Evolutionary conservation across 1,284 basidiomycete species (phyloP).

Genomic region (Thelephora terrestris): DNA sequence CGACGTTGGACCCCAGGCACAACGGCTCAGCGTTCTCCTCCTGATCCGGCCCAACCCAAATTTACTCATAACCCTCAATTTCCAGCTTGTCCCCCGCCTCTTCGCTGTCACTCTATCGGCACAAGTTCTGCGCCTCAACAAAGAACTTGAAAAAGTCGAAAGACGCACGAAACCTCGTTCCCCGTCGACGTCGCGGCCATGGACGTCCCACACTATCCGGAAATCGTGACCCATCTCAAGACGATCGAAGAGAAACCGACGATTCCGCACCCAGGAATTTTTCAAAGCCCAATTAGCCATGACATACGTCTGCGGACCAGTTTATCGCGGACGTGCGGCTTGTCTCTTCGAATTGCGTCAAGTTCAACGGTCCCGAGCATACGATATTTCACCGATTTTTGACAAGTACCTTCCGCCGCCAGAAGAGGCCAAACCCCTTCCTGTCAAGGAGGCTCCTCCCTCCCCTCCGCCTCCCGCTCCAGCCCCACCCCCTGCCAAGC

Average conservation of each 20-base stretch:
- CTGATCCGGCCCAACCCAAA: conserved; percentile 1
- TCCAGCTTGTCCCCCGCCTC: conserved; percentile 15
- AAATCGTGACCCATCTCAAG: conserved; percentile 77
- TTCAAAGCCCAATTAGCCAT: conserved; percentile 55
- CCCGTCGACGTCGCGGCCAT: conserved; percentile 91
- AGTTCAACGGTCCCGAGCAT: conserved; percentile 92
- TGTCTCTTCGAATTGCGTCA: conserved; percentile 82
- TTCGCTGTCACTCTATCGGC: conserved; percentile 51
- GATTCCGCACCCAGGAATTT: conserved; percentile 72
- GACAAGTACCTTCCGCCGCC: conserved; percentile 80
- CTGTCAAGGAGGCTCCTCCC: conserved; percentile 41
- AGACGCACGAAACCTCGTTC: conserved; percentile 68
- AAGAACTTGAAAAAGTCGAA: conserved; percentile 83
- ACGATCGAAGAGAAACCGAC: conserved; percentile 85
- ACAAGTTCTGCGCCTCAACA: conserved; percentile 74
- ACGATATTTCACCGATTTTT: conserved; percentile 70
- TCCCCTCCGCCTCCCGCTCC: conserved; percentile 24
- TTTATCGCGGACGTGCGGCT: conserved; percentile 77
- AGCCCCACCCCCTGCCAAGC: conserved; percentile 3
- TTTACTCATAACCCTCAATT: conserved; percentile 9
- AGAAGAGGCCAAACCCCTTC: conserved; percentile 54
- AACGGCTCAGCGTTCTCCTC: too few species aligned
- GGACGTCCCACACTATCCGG: conserved; percentile 85
- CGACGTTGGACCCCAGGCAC: too few species aligned
- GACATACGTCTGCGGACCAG: conserved; percentile 66